Evolutionary conservation across 768 basidiomycete genomes (phyloP).

Genomic region (Tephrocybe sp.): DNA sequence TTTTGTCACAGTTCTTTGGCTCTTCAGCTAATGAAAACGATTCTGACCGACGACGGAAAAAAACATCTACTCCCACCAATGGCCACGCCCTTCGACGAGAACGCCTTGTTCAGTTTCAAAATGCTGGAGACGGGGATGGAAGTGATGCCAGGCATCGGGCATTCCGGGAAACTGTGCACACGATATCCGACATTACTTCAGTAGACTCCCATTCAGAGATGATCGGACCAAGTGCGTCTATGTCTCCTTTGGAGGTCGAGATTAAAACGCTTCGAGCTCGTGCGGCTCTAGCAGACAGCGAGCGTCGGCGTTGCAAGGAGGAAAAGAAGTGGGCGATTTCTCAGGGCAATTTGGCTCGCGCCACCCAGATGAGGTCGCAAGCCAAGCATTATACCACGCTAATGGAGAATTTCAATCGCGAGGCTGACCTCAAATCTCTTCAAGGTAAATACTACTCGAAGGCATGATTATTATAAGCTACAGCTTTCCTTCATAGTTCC

Average conservation of each 20-base stretch:
- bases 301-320: constrained; percentile 79
- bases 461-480: background rate
- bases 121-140: constrained; percentile 36
- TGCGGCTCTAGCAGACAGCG: constrained; percentile 79
- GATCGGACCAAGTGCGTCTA: constrained; percentile 52
- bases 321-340: constrained; percentile 86
- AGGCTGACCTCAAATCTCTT: constrained; percentile 67
- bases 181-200: constrained; percentile 60
- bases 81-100: constrained; percentile 25
- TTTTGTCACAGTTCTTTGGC: constrained; percentile 65
- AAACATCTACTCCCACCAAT: constrained; percentile 16
- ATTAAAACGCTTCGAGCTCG: constrained; percentile 73
- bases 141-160: constrained; percentile 24
- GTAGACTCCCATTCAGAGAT: constrained; percentile 69
- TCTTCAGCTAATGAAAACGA: constrained; percentile 31
- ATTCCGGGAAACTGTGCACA: constrained; percentile 23
- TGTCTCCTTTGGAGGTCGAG: constrained; percentile 70
- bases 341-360: constrained; percentile 72
- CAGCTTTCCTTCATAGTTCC: constrained; percentile 12
- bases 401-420: constrained; percentile 76
- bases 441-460: constrained; percentile 46
- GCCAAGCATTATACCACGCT: constrained; percentile 77
- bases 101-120: constrained; percentile 45
- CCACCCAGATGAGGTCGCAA: constrained; percentile 80
- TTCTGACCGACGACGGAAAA: constrained; percentile 31